Conservation (phyloP, 1,139 yeast genomes). For the Candida freyschussii region DNA sequence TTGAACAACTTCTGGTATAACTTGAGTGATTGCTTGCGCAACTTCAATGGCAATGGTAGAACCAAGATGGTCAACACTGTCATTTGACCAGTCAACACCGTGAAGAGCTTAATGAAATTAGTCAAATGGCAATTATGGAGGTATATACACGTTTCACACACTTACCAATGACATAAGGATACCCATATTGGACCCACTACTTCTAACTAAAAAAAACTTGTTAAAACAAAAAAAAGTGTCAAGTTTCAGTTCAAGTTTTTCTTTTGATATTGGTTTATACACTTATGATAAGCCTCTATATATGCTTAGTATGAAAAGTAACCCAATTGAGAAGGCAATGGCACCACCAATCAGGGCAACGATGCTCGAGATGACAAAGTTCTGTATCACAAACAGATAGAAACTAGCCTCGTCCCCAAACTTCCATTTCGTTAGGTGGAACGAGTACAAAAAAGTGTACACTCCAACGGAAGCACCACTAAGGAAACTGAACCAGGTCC, state of each 20-base stretch:
- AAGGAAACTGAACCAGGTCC: conserved; percentile 25
- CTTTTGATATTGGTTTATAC: background rate
- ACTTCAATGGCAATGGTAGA: conserved; percentile 55
- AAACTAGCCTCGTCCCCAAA: conserved; percentile 24
- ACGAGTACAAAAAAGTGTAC: conserved; percentile 21
- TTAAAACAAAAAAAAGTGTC: background rate
- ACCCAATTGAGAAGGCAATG: conserved; percentile 17
- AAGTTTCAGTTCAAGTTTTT: conserved; percentile 1
- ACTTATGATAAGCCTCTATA: conserved; percentile 13
- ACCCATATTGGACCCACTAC: conserved; percentile 27
- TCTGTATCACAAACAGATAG: conserved; percentile 20
- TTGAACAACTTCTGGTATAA: conserved; percentile 31
- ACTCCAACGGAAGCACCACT: conserved; percentile 23
- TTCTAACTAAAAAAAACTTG: background rate
- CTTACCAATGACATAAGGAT: conserved; percentile 29
- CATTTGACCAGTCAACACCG: conserved; percentile 48
- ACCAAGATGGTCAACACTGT: conserved; percentile 45
- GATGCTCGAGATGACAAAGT: conserved; percentile 18
- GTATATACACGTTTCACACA: conserved; percentile 3
- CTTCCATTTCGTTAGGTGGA: conserved; percentile 22
- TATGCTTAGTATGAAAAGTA: conserved; percentile 16
- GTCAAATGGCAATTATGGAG: too few species aligned
- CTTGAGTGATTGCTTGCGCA: conserved; percentile 45
- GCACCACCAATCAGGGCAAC: conserved; percentile 22
- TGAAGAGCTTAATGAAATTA: too few species aligned